These are phyloP conservation scores for Yamadazyma membranifaciens DNA, from an alignment of 1,139 yeast species.

Conservation along the genomic window DNA sequence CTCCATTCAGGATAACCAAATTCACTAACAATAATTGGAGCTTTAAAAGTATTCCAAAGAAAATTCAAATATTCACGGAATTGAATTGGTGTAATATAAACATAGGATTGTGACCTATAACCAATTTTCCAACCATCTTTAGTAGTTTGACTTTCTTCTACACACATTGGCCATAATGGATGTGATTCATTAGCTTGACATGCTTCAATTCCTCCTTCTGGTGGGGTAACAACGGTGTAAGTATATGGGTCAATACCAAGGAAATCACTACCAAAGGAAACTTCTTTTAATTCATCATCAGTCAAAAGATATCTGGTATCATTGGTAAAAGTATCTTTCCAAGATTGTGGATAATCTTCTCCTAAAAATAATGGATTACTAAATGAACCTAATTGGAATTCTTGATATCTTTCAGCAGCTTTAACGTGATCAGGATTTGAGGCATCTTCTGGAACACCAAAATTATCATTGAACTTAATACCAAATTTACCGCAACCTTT, in stretches of 20 bases:
- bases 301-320: conserved; percentile 19
- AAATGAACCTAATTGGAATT: conserved; percentile 25
- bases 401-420: conserved; percentile 28
- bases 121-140: conserved; percentile 31
- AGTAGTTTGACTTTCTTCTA: conserved; percentile 14
- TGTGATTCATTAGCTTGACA: conserved; percentile 17
- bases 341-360: conserved; percentile 26
- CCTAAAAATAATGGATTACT: conserved; percentile 32
- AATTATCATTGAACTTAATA: conserved; percentile 19
- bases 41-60: conserved; percentile 20
- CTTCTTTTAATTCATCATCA: conserved; percentile 21
- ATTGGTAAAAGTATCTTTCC: conserved; percentile 21
- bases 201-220: conserved; percentile 20
- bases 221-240: conserved; percentile 21
- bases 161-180: conserved; percentile 22
- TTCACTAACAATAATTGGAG: conserved; percentile 26
- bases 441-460: conserved; percentile 20
- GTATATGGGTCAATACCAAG: conserved; percentile 37
- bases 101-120: conserved; percentile 22
- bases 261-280: conserved; percentile 27
- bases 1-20: conserved; percentile 35
- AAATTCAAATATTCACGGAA: conserved; percentile 20
- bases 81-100: conserved; percentile 21
- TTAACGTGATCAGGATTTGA: conserved; percentile 17
- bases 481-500: conserved; percentile 25